Base-by-base conservation (phyloP, 1,284 basidiomycete genomes). In the Sanghuangporus sanghuang region DNA sequence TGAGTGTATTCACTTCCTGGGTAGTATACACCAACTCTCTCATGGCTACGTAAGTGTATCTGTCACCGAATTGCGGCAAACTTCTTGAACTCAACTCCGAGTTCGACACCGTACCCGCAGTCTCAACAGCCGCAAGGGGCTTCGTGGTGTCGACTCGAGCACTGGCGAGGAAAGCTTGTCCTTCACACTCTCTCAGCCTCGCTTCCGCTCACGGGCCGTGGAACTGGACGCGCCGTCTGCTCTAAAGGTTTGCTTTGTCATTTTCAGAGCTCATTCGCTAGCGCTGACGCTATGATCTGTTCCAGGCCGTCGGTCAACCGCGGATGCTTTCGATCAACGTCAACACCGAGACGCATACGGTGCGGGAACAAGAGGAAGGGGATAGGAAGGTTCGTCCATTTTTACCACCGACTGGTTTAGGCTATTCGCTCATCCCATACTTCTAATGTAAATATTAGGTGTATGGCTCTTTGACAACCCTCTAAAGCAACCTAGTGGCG, bases 11-110 rank as follows among this genome's bases (percentile, higher is more conserved):
- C 39, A 39, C 32, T 53, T 7, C 32, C 11, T 18, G 7, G 16
- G 27, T 38, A 66, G 65, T 66, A 7, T 66, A 66, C 59, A 56
- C 62, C 11, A 66, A 66, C 18, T 63, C 65, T 32, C 58, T 66
- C 11, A 44, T 66, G 18, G 65, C 65, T 23, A 66, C 65, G 60
- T 64, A 36, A 44, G 62, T 36, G 9, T 48, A 16, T 42, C 16
- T 6, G 9, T n/a, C n/a, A n/a, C 40, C 8, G 16, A 18, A 7
- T 46, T 21, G 27, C 11, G 16, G 6, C 18, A 12, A 21, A n/a
- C 6, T 4, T 14, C 7, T 5, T n/a, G 27, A 23, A 35, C 32
- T 56, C 12, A 57, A 54, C 8, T 48, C 39, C 39, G 7, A 8
- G 32, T 46, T 32, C 27, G 27, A 32, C 3, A 32, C 39, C 6